Base-by-base conservation (phyloP, 768 basidiomycete species). In the Clathrus columnatus region DNA sequence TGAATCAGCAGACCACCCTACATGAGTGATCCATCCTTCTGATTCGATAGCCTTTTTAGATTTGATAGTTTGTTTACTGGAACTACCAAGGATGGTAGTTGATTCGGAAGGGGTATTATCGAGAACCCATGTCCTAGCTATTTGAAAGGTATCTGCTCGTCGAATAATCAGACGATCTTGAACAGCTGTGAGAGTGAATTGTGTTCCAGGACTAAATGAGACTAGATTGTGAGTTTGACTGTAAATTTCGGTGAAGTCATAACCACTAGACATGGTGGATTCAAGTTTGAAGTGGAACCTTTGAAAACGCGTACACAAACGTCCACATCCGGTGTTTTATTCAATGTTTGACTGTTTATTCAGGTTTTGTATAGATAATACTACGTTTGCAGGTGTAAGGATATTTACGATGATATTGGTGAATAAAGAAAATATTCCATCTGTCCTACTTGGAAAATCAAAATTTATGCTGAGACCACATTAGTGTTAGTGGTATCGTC, bases 1-100 rank as follows among this genome's bases (percentile, higher is more conserved):
- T 1, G 91, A 89, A 64, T 95, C 91, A 63, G 79, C 82, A 17
- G 91, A 91, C 91, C 91, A 97, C 5, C 77, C 82, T 2, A 87
- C 73, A 61, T 87, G 84, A 17, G 89, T 84, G 62, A 95, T 83
- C 67, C 73, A 76, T 16, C 64, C 63, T 32, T 77, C 64, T 44
- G 64, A 60, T 27, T 62, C 54, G 24, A 61, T 52, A 5, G 60
- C 51, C 18, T 50, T 56, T 47, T 30, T 57, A 17, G 55, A 28
- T 20, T 56, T 47, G 4, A 41, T 4, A 20, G 68, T 58, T 20
- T 53, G 62, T 72, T 75, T 63, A 63, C 59, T 28, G 7, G 69
- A 47, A n/a, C 46, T 72, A 29, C 69, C 66, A 1, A 80, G 64
- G 11, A 76, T 66, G 16, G 73, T 65, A 18, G 72, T 66, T 17